Conservation (phyloP, 805 yeast genomes). For the Candida boleticola region DNA sequence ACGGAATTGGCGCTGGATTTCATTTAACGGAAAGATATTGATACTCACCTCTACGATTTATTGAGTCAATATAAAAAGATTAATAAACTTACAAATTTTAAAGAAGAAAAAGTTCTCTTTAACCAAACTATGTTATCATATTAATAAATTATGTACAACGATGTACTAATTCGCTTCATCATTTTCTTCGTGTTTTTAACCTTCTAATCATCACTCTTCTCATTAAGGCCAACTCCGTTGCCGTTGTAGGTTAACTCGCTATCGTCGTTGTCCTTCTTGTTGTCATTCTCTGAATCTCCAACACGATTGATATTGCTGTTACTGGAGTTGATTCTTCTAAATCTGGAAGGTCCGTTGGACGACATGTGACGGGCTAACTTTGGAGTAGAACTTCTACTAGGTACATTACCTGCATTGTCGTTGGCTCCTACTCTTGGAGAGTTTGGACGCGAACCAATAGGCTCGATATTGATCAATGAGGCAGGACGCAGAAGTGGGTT, state of each 20-base stretch:
- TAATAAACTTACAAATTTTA: too few relatives aligned
- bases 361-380: conserved; percentile 9
- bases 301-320: conserved; percentile 2
- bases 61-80: too few relatives aligned
- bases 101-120: too few relatives aligned
- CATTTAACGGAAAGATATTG: too few relatives aligned
- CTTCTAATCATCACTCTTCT: conserved; percentile 12
- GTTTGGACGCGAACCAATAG: not conserved
- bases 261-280: conserved; percentile 8
- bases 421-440: conserved; percentile 3
- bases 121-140: too few relatives aligned
- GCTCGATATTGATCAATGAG: conserved; percentile 3
- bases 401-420: conserved; percentile 8
- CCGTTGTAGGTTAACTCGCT: conserved; percentile 13
- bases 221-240: conserved; percentile 12
- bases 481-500: not conserved
- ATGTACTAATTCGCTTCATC: too few relatives aligned
- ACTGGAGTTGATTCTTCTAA: not conserved
- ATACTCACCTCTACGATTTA: too few relatives aligned
- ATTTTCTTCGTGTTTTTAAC: too few relatives aligned
- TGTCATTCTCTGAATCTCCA: conserved; percentile 7
- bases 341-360: conserved; percentile 10
- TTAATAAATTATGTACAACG: too few relatives aligned
- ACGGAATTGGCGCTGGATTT: too few relatives aligned
- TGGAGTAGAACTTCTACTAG: conserved; percentile 13